Percentiles rank a stretch among this genome's conserved stretches.
Conservation (phyloP, 768 basidiomycete genomes). For the Phaffia tasmanica region DNA sequence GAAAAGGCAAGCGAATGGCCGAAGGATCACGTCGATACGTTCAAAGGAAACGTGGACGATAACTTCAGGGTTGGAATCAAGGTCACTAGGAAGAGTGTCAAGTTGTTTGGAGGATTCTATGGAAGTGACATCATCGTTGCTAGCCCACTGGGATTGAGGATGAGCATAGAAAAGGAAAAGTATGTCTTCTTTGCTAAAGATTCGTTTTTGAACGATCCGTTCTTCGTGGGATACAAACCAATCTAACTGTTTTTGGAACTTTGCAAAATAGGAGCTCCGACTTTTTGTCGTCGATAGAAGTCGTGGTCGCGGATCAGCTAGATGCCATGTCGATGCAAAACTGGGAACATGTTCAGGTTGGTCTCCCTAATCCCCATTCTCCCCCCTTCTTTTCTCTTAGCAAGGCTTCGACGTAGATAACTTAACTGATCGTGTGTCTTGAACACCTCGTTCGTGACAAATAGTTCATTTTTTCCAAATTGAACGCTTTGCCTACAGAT, state of each 20-base stretch:
- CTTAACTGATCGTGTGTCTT: not conserved
- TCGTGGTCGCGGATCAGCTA: constrained; percentile 81
- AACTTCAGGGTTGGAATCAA: constrained; percentile 87
- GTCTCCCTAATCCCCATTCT: constrained; percentile 30
- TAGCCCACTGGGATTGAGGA: constrained; percentile 79
- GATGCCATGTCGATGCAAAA: constrained; percentile 96
- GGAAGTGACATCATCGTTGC: constrained; percentile 82
- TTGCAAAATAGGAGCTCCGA: constrained; percentile 55
- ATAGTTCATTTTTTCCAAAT: constrained; percentile 70
- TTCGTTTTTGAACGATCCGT: not conserved
- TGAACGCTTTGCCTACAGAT: constrained; percentile 85
- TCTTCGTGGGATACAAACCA: not conserved
- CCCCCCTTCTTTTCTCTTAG: not conserved
- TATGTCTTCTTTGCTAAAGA: constrained; percentile 38
- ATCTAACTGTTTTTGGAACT: not conserved
- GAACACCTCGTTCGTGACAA: not conserved
- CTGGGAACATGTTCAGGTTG: constrained; percentile 92
- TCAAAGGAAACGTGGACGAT: constrained; percentile 95
- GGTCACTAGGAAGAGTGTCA: constrained; percentile 80
- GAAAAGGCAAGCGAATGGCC: constrained; percentile 36
- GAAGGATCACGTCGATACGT: constrained; percentile 78
- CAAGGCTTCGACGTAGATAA: too few species aligned
- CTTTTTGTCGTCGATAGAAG: constrained; percentile 84
- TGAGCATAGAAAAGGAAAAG: constrained; percentile 92
- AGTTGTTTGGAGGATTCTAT: constrained; percentile 83